phyloP scores from a whole-genome alignment of 352 stramenopile species.

The Stramenopiles sp. region DNA sequence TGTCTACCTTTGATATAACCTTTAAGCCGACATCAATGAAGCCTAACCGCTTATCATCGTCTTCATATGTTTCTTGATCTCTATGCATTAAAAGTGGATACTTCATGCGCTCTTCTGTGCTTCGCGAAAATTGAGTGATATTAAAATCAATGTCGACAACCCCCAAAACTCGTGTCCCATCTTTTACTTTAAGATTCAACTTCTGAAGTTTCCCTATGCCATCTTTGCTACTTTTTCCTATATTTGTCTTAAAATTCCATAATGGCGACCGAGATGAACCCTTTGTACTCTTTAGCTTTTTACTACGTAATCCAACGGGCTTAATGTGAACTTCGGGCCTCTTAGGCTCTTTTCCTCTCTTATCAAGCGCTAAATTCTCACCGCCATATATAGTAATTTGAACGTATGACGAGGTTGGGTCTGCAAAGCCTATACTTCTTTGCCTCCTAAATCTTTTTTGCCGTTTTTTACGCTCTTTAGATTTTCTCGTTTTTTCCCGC shows the following conservation, averaged over 20 bases:
- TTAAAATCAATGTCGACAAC: not conserved
- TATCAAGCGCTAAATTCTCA: not conserved
- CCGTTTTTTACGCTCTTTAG: not conserved
- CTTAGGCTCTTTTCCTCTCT: not conserved
- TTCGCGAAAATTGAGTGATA: not conserved
- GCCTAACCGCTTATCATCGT: not conserved
- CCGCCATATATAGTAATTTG: not conserved
- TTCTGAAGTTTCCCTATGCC: not conserved
- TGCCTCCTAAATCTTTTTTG: not conserved
- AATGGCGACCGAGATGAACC: not conserved
- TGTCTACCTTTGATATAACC: not conserved
- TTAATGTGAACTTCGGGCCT: not conserved
- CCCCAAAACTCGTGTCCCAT: not conserved
- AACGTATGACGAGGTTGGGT: not conserved
- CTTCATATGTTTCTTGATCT: not conserved
- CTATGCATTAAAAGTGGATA: not conserved
- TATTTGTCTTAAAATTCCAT: not conserved
- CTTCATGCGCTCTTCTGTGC: not conserved
- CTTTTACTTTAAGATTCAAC: not conserved
- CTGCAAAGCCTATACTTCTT: not conserved
- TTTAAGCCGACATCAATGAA: not conserved
- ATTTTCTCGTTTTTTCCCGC: not conserved
- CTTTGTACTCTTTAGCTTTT: not conserved
- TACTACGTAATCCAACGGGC: not conserved
- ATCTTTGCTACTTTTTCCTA: not conserved